Base-by-base conservation (phyloP, 2,329 filamentous ascomycete genomes). In the Epichloe aotearoae region DNA sequence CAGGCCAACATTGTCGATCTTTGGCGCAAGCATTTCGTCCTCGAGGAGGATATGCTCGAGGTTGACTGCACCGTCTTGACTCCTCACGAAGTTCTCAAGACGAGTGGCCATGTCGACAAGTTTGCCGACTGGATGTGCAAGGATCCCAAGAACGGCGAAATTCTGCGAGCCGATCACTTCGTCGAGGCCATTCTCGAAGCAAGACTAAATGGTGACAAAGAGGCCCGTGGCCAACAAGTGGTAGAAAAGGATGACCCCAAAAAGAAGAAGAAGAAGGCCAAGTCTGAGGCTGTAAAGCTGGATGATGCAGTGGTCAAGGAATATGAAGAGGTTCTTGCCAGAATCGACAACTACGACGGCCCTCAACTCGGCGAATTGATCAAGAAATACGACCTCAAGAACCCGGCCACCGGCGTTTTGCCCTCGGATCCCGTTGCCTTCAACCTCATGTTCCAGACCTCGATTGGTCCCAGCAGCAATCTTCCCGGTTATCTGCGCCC, bases 111-210 rank as follows among this genome's bases (percentile, higher is more conserved):
- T 72, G 93, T 97, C 57, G 91, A 96, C 69, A 95, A 95, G 70
- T 97, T 97, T 64, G 86, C 88, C 69, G 91, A 97, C 69, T 97
- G 87, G 88, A 96, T 97, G 90, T 95, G 88, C 82, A 95, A 95
- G 71, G 93, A 98, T 69, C 88, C 91, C 56, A 94, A 95, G 77
- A 95, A 85, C 62, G 93, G 93, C 65, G 93, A 98, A 69, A 95
- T 96, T 64, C 82, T 98, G 66, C 83, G 93, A 59, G 89, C 93
- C 52, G 93, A 98, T 65, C 93, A 98, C 73, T 80, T 97, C 61
- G 90, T 98, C 58, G 90, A 97, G 75, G 88, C 95, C 61, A 83
- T 96, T 38, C 80, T 98, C 49, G 90, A 96, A 73, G 74, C 80
- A 46, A 79, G 93, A 39, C 71, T 98, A 54, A 91, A 90, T 69